Evolutionary conservation across 768 basidiomycete species (phyloP).

Genomic region (Cubamyces sp.): DNA sequence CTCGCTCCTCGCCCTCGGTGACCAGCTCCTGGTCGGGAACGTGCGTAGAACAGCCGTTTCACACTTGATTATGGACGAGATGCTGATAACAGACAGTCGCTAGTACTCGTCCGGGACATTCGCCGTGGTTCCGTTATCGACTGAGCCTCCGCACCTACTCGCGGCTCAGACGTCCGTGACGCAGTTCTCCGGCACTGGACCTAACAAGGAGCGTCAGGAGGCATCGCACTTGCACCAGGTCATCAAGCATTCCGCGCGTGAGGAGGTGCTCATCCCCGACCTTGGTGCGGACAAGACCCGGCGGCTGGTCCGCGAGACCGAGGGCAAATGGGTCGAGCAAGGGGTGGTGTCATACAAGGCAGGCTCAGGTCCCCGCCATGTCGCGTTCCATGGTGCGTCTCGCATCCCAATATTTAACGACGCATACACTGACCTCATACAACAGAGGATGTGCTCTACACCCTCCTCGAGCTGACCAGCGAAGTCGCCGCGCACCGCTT

Average conservation of each 20-base stretch:
- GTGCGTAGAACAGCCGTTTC: conserved; percentile 47
- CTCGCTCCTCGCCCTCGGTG: conserved; percentile 57
- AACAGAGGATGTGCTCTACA: conserved; percentile 65
- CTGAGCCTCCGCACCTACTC: conserved; percentile 49
- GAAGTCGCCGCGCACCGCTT: conserved; percentile 59
- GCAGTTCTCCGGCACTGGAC: conserved; percentile 58
- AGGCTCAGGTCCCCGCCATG: conserved; percentile 76
- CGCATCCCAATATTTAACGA: not conserved
- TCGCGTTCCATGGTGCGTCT: conserved; percentile 59
- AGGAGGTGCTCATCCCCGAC: conserved; percentile 74
- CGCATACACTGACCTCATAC: not conserved
- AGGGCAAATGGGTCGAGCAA: conserved; percentile 52
- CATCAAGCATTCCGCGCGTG: conserved; percentile 47
- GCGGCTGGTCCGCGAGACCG: conserved; percentile 48
- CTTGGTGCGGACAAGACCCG: conserved; percentile 74
- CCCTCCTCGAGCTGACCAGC: conserved; percentile 67
- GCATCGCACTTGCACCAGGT: conserved; percentile 81
- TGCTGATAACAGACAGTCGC: conserved; percentile 9
- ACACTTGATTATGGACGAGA: not conserved
- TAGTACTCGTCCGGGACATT: conserved; percentile 75
- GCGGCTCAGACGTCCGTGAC: conserved; percentile 36
- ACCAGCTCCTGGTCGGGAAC: conserved; percentile 70
- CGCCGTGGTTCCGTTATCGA: conserved; percentile 56
- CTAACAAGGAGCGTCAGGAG: conserved; percentile 68
- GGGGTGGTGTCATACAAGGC: conserved; percentile 51